These are phyloP conservation scores for Calycina marina DNA, from an alignment of 2,329 filamentous ascomycete genomes.

Conservation along the genomic window DNA sequence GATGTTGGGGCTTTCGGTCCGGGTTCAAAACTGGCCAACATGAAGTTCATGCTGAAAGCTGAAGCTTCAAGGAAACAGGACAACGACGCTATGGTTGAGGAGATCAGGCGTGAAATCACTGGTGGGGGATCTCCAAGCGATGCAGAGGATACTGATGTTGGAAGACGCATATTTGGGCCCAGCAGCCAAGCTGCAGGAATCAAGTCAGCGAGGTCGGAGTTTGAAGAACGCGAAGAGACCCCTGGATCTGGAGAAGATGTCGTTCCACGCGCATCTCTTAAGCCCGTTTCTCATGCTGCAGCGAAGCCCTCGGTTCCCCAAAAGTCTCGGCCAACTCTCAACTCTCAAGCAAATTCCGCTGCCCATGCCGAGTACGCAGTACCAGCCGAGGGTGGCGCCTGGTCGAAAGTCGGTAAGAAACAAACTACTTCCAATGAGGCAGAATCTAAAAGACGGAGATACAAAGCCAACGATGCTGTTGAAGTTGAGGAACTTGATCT, in stretches of 20 bases:
- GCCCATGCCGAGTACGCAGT: too few species aligned
- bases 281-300: too few species aligned
- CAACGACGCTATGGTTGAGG: conserved; percentile 63
- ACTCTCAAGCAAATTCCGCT: too few species aligned
- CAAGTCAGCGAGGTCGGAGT: conserved; percentile 18
- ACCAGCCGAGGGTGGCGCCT: conserved; percentile 21
- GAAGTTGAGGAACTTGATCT: conserved; percentile 22
- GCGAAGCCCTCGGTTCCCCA: too few species aligned
- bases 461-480: conserved; percentile 20
- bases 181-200: conserved; percentile 25
- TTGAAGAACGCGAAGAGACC: conserved; percentile 44
- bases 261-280: too few species aligned
- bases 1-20: conserved; percentile 33
- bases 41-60: conserved; percentile 92
- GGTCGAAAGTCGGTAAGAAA: conserved; percentile 19
- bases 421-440: conserved; percentile 12
- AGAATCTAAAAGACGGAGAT: conserved; percentile 19
- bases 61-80: conserved; percentile 63
- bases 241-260: conserved; percentile 30
- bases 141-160: conserved; percentile 40
- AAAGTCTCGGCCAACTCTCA: too few species aligned
- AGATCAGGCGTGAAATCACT: conserved; percentile 56
- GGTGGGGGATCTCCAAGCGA: conserved; percentile 45
- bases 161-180: conserved; percentile 58
- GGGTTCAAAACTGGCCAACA: conserved; percentile 56